These are phyloP conservation scores for Daedaleopsis nitida DNA, from an alignment of 768 basidiomycete genomes.

Conservation along the genomic window DNA sequence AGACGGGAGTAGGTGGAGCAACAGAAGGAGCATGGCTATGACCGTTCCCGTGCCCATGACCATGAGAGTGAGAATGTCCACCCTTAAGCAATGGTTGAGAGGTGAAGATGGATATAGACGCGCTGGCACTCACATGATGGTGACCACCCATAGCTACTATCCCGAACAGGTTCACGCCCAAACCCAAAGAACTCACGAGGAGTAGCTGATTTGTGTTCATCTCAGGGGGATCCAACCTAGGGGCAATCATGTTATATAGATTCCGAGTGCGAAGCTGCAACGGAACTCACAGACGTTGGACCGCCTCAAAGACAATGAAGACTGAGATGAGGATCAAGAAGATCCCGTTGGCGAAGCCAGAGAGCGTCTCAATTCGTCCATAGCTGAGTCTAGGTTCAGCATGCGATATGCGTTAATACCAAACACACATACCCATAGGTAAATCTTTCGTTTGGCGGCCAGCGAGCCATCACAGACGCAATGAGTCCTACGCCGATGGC, in stretches of 20 bases:
- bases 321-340: conserved; percentile 93
- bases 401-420: neutral
- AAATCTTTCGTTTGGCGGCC: conserved; percentile 92
- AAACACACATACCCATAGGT: conserved; percentile 79
- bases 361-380: conserved; percentile 94
- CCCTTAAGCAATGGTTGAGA: conserved; percentile 37
- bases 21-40: conserved; percentile 13
- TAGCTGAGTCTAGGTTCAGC: conserved; percentile 56
- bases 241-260: neutral
- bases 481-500: conserved; percentile 94
- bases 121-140: conserved; percentile 58
- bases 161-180: conserved; percentile 94
- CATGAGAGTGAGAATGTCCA: conserved; percentile 52
- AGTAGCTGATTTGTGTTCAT: conserved; percentile 96
- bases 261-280: neutral
- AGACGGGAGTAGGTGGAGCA: neutral
- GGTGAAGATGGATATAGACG: neutral
- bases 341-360: conserved; percentile 97
- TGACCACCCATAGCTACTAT: conserved; percentile 99
- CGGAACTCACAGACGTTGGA: conserved; percentile 80
- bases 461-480: conserved; percentile 97
- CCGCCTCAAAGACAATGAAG: conserved; percentile 97
- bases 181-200: conserved; percentile 83
- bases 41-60: conserved; percentile 34
- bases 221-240: conserved; percentile 89